These are phyloP conservation scores for Paramyrothecium roridum DNA, from an alignment of 2,329 filamentous ascomycete genomes.

Conservation along the genomic window DNA sequence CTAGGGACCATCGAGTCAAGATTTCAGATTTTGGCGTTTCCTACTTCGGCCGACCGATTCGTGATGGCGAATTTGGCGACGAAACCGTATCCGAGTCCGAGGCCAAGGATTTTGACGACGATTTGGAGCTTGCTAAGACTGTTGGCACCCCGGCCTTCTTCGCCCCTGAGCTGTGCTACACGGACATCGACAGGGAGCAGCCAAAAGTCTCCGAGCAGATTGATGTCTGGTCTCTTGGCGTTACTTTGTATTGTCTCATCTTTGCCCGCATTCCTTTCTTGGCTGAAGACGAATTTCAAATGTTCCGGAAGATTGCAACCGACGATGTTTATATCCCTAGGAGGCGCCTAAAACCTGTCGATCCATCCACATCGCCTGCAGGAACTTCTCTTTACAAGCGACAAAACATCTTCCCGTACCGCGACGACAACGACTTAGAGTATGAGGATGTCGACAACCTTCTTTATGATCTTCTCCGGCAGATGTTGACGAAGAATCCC, in stretches of 20 bases:
- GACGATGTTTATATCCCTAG: slow-evolving; percentile 88
- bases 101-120: slow-evolving; percentile 83
- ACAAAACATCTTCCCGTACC: slow-evolving; percentile 62
- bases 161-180: slow-evolving; percentile 92
- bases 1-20: slow-evolving; percentile 81
- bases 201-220: slow-evolving; percentile 88
- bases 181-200: slow-evolving; percentile 66
- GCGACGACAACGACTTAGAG: slow-evolving; percentile 72
- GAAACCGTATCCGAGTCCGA: slow-evolving; percentile 76
- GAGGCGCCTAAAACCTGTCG: slow-evolving; percentile 74
- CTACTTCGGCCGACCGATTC: slow-evolving; percentile 85
- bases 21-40: slow-evolving; percentile 99
- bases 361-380: slow-evolving; percentile 54
- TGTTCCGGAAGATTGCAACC: slow-evolving; percentile 89
- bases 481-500: slow-evolving; percentile 86
- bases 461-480: slow-evolving; percentile 72
- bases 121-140: slow-evolving; percentile 94
- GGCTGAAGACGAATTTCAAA: slow-evolving; percentile 84
- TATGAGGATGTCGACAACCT: slow-evolving; percentile 85
- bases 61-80: slow-evolving; percentile 71
- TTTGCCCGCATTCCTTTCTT: slow-evolving; percentile 92
- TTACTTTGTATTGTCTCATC: slow-evolving; percentile 93
- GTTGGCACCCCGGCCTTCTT: slow-evolving; percentile 98
- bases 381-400: slow-evolving; percentile 54
- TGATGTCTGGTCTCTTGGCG: slow-evolving; percentile 94